These are phyloP conservation scores for Polyporus arcularius DNA, from an alignment of 768 basidiomycete genomes.

Conservation along the genomic window DNA sequence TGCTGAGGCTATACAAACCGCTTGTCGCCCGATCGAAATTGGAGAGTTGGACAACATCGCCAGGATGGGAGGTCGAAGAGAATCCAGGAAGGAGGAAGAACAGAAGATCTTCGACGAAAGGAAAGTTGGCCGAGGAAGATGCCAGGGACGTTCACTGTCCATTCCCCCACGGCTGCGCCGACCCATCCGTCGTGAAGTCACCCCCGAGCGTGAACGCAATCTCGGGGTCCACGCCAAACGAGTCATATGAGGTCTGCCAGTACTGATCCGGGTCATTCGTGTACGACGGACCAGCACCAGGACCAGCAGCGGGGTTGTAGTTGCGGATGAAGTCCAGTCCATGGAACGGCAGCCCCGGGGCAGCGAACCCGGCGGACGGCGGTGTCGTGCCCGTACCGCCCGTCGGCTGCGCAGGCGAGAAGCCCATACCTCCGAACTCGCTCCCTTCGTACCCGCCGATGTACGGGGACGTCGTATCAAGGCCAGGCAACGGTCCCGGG, in stretches of 20 bases:
- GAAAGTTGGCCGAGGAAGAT: neutral
- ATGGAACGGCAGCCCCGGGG: slow-evolving; percentile 78
- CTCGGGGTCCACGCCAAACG: slow-evolving; percentile 78
- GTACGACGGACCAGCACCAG: slow-evolving; percentile 2
- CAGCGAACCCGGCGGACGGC: slow-evolving; percentile 49
- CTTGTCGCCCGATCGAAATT: no score
- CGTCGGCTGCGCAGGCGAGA: neutral
- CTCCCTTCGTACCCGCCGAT: slow-evolving; percentile 1
- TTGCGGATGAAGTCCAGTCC: slow-evolving; percentile 85
- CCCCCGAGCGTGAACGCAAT: slow-evolving; percentile 64
- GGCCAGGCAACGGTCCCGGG: slow-evolving; percentile 4
- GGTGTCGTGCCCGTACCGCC: slow-evolving; percentile 22
- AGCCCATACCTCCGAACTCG: slow-evolving; percentile 10
- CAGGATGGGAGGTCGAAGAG: neutral
- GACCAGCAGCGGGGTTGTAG: slow-evolving; percentile 48
- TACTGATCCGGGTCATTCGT: slow-evolving; percentile 42
- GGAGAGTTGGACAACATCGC: no score
- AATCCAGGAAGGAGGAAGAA: neutral
- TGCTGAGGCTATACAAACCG: neutral
- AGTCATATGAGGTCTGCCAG: slow-evolving; percentile 63
- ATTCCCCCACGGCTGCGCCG: slow-evolving; percentile 12
- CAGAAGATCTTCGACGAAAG: no score
- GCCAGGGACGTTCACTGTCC: slow-evolving; percentile 6
- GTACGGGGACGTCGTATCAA: slow-evolving; percentile 16
- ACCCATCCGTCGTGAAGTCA: slow-evolving; percentile 22